phyloP scores from a whole-genome alignment of 345 rosid genomes.

The Jatropha curcas region DNA sequence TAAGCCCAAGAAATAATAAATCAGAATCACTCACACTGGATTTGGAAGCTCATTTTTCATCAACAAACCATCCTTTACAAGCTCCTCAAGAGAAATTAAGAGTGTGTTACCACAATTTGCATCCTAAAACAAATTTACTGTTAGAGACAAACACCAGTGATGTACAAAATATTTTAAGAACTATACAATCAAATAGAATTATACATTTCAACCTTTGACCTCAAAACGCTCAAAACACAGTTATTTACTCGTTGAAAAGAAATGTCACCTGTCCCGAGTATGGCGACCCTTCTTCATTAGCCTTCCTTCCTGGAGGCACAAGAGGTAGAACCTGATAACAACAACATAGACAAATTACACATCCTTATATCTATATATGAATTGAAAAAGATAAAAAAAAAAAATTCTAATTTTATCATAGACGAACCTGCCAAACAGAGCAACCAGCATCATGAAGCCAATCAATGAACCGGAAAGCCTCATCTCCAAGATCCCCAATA shows the following conservation, averaged over 20 bases:
- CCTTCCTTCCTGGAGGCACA: conserved; percentile 77
- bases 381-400: too few relatives aligned
- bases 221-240: not conserved
- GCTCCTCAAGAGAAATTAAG: conserved; percentile 92
- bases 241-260: not conserved
- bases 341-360: too few relatives aligned
- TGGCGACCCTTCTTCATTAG: conserved; percentile 71
- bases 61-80: conserved; percentile 77
- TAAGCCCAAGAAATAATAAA: not conserved
- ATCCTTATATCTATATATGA: too few relatives aligned
- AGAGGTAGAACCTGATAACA: conserved; percentile 83
- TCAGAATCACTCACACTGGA: conserved; percentile 50
- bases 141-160: not conserved
- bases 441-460: conserved; percentile 87
- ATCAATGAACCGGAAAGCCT: conserved; percentile 74
- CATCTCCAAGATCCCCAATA: conserved; percentile 83
- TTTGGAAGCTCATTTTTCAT: conserved; percentile 67
- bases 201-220: too few relatives aligned
- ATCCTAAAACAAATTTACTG: conserved; percentile 49
- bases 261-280: conserved; percentile 80
- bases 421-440: conserved; percentile 85
- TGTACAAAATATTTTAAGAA: not conserved
- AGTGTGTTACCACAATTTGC: conserved; percentile 93
- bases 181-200: conserved; percentile 1
- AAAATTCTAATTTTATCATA: not conserved